Evolutionary conservation across 1,284 basidiomycete species (phyloP).

Genomic region (Crepidotus sp.): DNA sequence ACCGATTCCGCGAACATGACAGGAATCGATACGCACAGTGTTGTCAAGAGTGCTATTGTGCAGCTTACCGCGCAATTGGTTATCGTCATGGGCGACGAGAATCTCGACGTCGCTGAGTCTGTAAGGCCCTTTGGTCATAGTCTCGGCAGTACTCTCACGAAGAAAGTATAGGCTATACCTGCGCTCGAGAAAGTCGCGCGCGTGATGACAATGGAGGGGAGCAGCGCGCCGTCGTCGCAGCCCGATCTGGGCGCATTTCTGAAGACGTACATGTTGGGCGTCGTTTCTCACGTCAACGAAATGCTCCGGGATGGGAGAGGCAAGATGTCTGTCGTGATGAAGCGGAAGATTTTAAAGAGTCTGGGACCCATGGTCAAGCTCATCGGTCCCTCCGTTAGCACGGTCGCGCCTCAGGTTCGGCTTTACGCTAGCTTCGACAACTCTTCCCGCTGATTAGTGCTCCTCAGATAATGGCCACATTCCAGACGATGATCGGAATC

Average conservation of each 20-base stretch:
- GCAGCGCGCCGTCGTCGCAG: conserved; percentile 17
- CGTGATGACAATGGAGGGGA: conserved; percentile 25
- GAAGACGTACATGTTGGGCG: conserved; percentile 69
- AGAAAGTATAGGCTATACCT: conserved; percentile 40
- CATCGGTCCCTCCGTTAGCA: conserved; percentile 65
- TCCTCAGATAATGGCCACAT: conserved; percentile 86
- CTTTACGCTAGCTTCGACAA: not conserved
- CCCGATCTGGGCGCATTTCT: conserved; percentile 52
- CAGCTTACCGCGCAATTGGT: conserved; percentile 70
- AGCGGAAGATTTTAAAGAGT: conserved; percentile 72
- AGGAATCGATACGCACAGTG: conserved; percentile 38
- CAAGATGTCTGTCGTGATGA: conserved; percentile 57
- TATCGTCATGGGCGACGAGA: conserved; percentile 63
- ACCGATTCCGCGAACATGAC: conserved; percentile 30
- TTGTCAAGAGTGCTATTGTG: conserved; percentile 60
- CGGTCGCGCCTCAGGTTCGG: conserved; percentile 77
- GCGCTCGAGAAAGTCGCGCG: conserved; percentile 57
- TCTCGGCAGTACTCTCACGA: conserved; percentile 6
- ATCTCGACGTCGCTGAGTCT: conserved; percentile 32
- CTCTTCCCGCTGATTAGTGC: conserved; percentile 3
- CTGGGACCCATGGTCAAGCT: conserved; percentile 66
- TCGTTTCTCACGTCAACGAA: conserved; percentile 76
- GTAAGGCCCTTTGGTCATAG: conserved; percentile 28
- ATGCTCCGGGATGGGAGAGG: conserved; percentile 75
- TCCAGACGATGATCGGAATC: conserved; percentile 79